Evolutionary conservation across 352 stramenopile genomes (phyloP).

Genomic region (Blastocystis sp.): DNA sequence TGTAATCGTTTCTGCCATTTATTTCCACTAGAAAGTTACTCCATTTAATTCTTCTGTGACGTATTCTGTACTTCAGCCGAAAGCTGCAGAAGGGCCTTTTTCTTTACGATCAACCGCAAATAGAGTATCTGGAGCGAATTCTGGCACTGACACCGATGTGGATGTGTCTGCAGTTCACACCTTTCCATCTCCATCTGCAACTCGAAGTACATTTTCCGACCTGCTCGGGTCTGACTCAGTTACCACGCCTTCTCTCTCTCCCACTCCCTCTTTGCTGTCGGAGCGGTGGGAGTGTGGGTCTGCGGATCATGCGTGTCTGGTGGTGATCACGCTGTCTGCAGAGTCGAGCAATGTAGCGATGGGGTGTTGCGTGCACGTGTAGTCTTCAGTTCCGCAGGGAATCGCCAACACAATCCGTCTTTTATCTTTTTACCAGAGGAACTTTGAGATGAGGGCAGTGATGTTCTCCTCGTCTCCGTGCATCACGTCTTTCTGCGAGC

Average conservation of each 20-base stretch:
- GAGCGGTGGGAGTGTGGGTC: neutral
- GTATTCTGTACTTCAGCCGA: no score
- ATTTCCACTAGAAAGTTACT: no score
- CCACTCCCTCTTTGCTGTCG: neutral
- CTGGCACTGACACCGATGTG: no score
- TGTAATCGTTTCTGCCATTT: no score
- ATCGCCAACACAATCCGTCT: neutral
- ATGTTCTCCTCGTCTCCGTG: neutral
- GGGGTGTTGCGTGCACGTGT: neutral
- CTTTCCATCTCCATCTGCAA: no score
- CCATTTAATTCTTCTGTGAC: no score
- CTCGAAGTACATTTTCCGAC: no score
- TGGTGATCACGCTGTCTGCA: neutral
- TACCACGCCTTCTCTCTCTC: neutral
- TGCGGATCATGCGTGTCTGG: neutral
- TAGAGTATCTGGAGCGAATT: no score
- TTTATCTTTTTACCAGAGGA: neutral
- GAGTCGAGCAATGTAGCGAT: neutral
- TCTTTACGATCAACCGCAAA: no score
- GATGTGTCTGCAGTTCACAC: no score
- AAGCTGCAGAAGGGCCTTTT: no score
- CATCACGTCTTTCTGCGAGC: neutral
- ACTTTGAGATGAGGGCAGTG: neutral
- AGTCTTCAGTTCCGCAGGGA: neutral
- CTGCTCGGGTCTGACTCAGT: neutral